These are phyloP conservation scores for Rhynchosporium secalis DNA, from an alignment of 2,329 filamentous ascomycete species.

Conservation along the genomic window DNA sequence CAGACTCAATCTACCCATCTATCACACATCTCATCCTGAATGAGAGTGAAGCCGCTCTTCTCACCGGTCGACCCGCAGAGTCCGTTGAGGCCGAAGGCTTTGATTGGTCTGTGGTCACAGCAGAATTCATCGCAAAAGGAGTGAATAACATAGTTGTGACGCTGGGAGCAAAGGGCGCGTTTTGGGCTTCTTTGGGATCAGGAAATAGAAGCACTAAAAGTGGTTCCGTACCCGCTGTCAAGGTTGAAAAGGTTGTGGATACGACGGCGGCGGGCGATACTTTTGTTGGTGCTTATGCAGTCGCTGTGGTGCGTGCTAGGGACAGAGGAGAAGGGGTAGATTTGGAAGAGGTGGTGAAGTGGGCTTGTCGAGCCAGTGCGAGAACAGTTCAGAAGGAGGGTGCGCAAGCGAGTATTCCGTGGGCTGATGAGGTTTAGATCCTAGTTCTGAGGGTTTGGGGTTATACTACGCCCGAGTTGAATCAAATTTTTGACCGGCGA, in stretches of 20 bases:
- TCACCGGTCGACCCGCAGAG: slow-evolving; percentile 53
- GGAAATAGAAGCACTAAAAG: slow-evolving; percentile 40
- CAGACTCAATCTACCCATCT: slow-evolving; percentile 62
- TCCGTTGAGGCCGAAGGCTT: slow-evolving; percentile 49
- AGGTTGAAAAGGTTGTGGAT: slow-evolving; percentile 75
- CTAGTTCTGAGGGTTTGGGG: neutral
- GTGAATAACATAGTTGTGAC: slow-evolving; percentile 81
- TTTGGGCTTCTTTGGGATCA: slow-evolving; percentile 51
- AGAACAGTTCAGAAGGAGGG: slow-evolving; percentile 66
- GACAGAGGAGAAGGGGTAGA: slow-evolving; percentile 35
- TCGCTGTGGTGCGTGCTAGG: slow-evolving; percentile 57
- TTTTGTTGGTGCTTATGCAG: slow-evolving; percentile 85
- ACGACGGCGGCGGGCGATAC: slow-evolving; percentile 95
- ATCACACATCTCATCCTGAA: slow-evolving; percentile 85
- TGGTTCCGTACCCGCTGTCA: slow-evolving; percentile 62
- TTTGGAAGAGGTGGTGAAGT: slow-evolving; percentile 53
- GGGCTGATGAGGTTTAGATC: slow-evolving; percentile 52
- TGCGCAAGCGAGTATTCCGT: slow-evolving; percentile 67
- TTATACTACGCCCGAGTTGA: too few relatives aligned
- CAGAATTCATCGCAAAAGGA: slow-evolving; percentile 65
- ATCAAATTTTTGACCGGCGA: too few relatives aligned
- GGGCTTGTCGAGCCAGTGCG: slow-evolving; percentile 63
- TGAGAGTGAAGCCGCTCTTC: slow-evolving; percentile 80
- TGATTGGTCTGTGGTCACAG: slow-evolving; percentile 47
- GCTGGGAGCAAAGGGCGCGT: slow-evolving; percentile 77